A percentile compares a stretch with the other conserved stretches of the same genome.
These are phyloP conservation scores for Cystobasidium sp. DNA, from an alignment of 1,284 basidiomycete species.

Conservation along the genomic window DNA sequence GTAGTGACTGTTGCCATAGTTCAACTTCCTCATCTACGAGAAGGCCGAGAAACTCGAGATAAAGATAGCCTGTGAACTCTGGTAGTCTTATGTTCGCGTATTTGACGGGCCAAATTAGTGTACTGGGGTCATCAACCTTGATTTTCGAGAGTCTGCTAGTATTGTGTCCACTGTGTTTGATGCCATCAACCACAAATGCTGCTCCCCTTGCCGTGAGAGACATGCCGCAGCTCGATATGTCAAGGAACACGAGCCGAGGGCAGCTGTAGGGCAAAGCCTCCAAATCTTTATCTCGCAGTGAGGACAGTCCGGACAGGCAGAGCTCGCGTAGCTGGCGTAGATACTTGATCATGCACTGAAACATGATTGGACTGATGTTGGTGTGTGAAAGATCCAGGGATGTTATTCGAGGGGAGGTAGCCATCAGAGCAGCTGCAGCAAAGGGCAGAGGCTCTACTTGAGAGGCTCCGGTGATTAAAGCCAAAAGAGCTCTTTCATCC, in stretches of 20 bases:
- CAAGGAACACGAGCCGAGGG: not conserved
- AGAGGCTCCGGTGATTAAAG: not conserved
- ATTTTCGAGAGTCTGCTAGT: not conserved
- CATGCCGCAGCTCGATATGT: not conserved
- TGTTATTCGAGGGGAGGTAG: not conserved
- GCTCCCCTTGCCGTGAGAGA: not conserved
- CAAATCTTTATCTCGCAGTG: not conserved
- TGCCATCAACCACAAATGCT: not conserved
- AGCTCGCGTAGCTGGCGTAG: not conserved
- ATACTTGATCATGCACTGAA: not conserved
- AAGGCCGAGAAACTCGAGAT: constrained; percentile 14
- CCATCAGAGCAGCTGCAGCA: constrained; percentile 7
- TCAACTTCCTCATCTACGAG: constrained; percentile 17
- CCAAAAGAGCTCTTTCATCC: not conserved
- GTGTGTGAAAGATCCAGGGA: constrained; percentile 9
- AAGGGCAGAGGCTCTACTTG: not conserved
- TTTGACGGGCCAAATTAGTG: not conserved
- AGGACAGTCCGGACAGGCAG: not conserved
- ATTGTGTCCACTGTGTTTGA: not conserved
- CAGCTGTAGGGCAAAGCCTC: not conserved
- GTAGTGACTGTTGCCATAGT: not conserved
- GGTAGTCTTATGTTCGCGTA: not conserved
- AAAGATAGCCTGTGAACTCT: not conserved
- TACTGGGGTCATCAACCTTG: constrained; percentile 4
- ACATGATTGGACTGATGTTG: constrained; percentile 5